Base-by-base conservation (phyloP, 805 yeast species). In the Cyberlindnera veronae region DNA sequence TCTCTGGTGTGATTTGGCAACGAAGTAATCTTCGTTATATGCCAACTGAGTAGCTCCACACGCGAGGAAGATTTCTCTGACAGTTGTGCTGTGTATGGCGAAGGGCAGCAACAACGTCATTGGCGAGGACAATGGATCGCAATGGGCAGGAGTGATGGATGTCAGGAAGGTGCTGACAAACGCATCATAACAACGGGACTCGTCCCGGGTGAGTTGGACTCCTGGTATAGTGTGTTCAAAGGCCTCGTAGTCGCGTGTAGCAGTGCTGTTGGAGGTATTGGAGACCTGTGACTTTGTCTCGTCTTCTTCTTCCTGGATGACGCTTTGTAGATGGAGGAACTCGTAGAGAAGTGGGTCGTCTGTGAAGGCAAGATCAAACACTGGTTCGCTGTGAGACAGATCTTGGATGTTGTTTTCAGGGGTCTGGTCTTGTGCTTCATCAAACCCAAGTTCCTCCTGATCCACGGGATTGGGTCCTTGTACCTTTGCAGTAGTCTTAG, bases 31-130 rank as follows among this genome's bases (percentile, higher is more conserved):
- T 12, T 51, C 46, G 6, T 41, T 23, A 33, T 45, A 54, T 1
- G 58, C 55, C 16, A 51, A 17, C 14, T 50, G 41, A 3, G 58
- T 46, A 2, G 60, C 55, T 18, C 60, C 60, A 45, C 58, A 54
- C 0, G 60, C 55, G 3, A 54, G 29, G 38, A 50, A 52, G 16
- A 51, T 48, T 27, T 51, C 55, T 15, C 57, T 34, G 4, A 50
- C 56, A 2, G 49, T 45, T 11, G 31, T 3, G 34, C 46, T 49
- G 0, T 45, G 32, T 9, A 47, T 38, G 3, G 51, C 54, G 35
- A 42, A 49, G 2, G 58, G 58, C 4, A 48, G 17, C 2, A 55
- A 26, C 2, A 53, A 30, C 6, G 44, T 44, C 26, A 39, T 38
- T 1, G 58, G 58, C 3, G 55, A 49, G 1, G 53, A 32, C 6